Conservation (phyloP, 345 rosid species). For the Eucalyptus polyanthemos region DNA sequence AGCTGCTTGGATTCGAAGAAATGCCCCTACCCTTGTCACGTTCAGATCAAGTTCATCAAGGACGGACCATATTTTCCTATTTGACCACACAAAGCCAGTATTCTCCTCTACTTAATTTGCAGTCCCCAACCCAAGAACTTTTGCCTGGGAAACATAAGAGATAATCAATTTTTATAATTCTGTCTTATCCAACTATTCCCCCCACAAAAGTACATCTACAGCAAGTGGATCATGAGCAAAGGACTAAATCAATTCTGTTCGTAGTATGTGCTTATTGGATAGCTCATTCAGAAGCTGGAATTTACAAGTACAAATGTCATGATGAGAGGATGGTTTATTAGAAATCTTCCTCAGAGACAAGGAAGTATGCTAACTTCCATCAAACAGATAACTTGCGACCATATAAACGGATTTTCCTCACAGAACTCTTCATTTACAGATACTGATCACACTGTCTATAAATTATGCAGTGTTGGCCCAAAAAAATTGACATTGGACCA, state of each 20-base stretch:
- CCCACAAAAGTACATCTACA: background rate
- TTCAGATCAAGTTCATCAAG: too few relatives aligned
- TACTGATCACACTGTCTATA: background rate
- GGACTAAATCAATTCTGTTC: background rate
- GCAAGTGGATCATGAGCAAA: background rate
- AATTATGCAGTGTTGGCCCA: background rate
- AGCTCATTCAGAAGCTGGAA: background rate
- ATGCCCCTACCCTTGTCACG: too few relatives aligned
- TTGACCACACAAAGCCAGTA: too few relatives aligned
- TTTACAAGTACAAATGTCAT: background rate
- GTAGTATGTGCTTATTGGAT: background rate
- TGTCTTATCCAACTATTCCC: background rate
- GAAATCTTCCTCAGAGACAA: background rate
- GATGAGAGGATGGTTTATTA: background rate
- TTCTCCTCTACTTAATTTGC: too few relatives aligned
- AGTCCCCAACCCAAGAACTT: too few relatives aligned
- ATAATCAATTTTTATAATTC: rapidly evolving
- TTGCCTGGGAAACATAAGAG: too few relatives aligned
- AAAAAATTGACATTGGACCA: background rate
- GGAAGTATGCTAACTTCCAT: background rate
- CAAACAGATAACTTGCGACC: background rate
- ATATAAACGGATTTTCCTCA: background rate
- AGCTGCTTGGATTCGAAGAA: too few relatives aligned
- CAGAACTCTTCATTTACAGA: background rate
- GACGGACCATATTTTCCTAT: too few relatives aligned